Base-by-base conservation (phyloP, 2,329 filamentous ascomycete species). In the Penicillium hesseltinei region DNA sequence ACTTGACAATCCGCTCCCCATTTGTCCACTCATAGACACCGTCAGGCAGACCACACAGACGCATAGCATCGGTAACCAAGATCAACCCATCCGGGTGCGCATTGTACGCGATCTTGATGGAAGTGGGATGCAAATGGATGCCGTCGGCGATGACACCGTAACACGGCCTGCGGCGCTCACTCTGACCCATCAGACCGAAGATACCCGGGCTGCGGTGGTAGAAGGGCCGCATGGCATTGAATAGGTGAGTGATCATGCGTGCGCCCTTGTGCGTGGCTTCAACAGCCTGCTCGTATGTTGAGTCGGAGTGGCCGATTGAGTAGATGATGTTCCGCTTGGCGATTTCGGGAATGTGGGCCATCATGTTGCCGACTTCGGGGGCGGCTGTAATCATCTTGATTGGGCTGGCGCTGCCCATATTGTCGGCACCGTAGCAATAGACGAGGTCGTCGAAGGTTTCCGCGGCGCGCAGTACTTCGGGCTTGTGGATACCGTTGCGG, bases 111-210 rank as follows among this genome's bases (percentile, higher is more conserved):
- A 96, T 93, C 73, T 92, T 92, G 75, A 96, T 86, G 0, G 89
- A 90, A 1, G 91, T 92, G 0, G 91, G 90, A 66, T 96, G 92
- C 33, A 96, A 80, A 71, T 97, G 92, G 61, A 95, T 91, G 21
- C 92, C 92, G 70, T 97, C 92, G 4, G 90, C 86, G 59, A 97
- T 96, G 68, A 96, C 84, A 57, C 92, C 92, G 72, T 93, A 97
- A 73, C 84, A 96, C 0, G 92, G 92, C 51, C 72, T 76, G 13
- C 55, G 70, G 60, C 60, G 71, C 63, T 88, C 83, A 9, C 82
- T 82, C 60, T 84, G 83, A 58, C 92, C 91, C 15, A 97, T 78
- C 0, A 95, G 85, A 29, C 92, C 92, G 71, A 96, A 96, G 66
- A 96, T 86, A 38, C 92, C 92, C 0, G 92, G 92, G 74, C 96